These are phyloP conservation scores for Nicotiana rustica DNA, from an alignment of 305 asterid species.

Conservation along the genomic window DNA sequence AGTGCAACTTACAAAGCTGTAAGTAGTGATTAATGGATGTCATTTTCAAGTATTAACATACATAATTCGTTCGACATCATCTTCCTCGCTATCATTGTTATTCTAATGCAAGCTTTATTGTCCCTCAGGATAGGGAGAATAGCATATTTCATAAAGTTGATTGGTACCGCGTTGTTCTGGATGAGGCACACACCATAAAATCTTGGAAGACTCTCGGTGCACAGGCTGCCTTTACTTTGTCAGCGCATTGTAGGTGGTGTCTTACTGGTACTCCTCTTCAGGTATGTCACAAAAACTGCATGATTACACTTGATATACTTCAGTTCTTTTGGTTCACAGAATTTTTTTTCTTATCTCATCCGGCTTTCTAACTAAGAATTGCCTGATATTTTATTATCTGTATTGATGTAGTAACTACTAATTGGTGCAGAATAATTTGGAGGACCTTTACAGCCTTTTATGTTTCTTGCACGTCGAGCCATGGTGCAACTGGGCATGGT, in stretches of 20 bases:
- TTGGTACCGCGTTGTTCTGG: constrained; percentile 86
- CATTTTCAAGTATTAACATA: not conserved
- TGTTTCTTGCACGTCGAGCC: constrained; percentile 93
- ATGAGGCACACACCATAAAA: constrained; percentile 90
- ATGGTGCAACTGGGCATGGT: constrained; percentile 98
- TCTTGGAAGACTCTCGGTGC: constrained; percentile 70
- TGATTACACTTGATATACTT: not conserved
- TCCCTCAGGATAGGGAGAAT: constrained; percentile 51
- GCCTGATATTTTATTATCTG: not conserved
- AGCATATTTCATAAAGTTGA: constrained; percentile 83
- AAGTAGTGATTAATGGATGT: constrained; percentile 35
- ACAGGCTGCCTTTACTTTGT: constrained; percentile 72
- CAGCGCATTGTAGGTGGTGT: constrained; percentile 85
- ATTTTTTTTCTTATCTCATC: not conserved
- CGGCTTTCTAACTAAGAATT: not conserved
- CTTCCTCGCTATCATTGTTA: not conserved
- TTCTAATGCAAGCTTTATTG: constrained; percentile 3
- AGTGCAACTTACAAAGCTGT: constrained; percentile 70
- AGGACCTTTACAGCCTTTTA: constrained; percentile 80
- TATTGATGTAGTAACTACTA: not conserved
- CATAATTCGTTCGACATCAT: not conserved
- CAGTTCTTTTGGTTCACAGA: not conserved
- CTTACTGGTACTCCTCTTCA: constrained; percentile 92
- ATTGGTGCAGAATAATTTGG: constrained; percentile 76
- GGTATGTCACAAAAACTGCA: constrained; percentile 45